Evolutionary conservation across 345 rosid genomes (phyloP), one percentile per base, ranked within the genome.

Genomic region (Nephelium lappaceum): DNA sequence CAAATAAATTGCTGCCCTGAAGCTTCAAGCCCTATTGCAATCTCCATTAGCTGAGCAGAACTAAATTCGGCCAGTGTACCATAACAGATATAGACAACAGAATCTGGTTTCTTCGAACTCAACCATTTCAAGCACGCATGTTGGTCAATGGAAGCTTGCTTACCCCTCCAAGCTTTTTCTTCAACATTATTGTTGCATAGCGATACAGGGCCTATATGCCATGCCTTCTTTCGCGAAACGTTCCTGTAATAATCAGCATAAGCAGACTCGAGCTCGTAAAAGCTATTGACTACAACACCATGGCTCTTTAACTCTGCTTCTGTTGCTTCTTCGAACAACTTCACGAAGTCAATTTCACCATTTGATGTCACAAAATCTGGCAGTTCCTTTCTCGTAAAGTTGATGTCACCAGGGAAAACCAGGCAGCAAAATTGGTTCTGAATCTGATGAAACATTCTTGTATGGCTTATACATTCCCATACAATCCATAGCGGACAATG

Each of bases 61-160:
- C 73, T 8, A 15, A 61, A 38, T 85, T 77, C n/a, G 24, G 70
- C 5, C 73, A 64, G 9, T 80, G 78, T 87, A 36, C 88, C 90
- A 5, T 85, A 85, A 73, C 88, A 75, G 0, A 82, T n/a, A n/a
- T 87, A 87, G 64, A 87, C 55, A 41, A 85, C 87, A 6, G 88
- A 81, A 24, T 72, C 67, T 18, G 81, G 79, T 49, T 79, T 41
- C 80, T 78, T 80, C 0, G 80, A 69, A 63, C 83, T 74, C 1
- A 85, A 87, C 87, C 88, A 87, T 31, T 65, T 58, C 68, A 87
- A 61, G 80, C 86, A 87, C 57, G 62, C 79, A 4, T 79, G 74
- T 58, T 69, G 41, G 11, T 62, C 45, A 25, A 79, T 62, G 16
- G 65, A 23, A 10, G 73, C n/a, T 57, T 27, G 53, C 10, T 72